Base-by-base conservation (phyloP, 805 yeast genomes). In the Barnettozyma botsteinii region DNA sequence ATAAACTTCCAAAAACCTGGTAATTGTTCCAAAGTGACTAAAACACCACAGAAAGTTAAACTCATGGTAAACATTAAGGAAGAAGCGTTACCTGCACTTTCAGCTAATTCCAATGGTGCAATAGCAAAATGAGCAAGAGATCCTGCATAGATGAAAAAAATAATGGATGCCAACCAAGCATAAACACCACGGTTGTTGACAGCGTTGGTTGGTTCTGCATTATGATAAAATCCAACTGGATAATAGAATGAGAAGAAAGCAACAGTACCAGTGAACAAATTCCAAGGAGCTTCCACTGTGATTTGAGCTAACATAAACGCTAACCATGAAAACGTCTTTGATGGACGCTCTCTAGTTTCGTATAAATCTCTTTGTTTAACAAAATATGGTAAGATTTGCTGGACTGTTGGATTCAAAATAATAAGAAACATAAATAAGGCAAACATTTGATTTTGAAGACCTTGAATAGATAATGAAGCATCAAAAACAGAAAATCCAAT, bases 361-460 rank as follows among this genome's bases (percentile, higher is more conserved):
- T 80, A 81, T 30, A 81, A 60, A 48, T 74, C 74, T 62, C 89
- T 73, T 56, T 79, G 86, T 25, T 62, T 48, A 28, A 77, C 73
- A 56, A 67, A 84, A 41, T 73, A 58, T 15, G 88, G 87, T 48
- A 80, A 60, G 63, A 75, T 69, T 58, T 82, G 88, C 48, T 79
- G 75, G 36, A 77, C 55, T 50, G 79, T 52, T 19, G 83, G 77
- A 48, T 70, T 70, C 62, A 77, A 69, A 36, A 73, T 65, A 50
- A 75, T 69, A 30, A 75, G 56, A 52, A 78, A 72, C 87, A 83
- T 80, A 65, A 85, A 85, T 31, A 81, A 56, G 3, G 88, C 69
- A 51, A 82, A 75, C 87, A 84, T 79, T 65, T 82, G 93, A 61
- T 85, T 85, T 60, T 87, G 95, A 52, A 85, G 59, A 56, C 85